phyloP scores from a whole-genome alignment of 2,329 filamentous ascomycete species.

The Aspergillus pseudonomiae region DNA sequence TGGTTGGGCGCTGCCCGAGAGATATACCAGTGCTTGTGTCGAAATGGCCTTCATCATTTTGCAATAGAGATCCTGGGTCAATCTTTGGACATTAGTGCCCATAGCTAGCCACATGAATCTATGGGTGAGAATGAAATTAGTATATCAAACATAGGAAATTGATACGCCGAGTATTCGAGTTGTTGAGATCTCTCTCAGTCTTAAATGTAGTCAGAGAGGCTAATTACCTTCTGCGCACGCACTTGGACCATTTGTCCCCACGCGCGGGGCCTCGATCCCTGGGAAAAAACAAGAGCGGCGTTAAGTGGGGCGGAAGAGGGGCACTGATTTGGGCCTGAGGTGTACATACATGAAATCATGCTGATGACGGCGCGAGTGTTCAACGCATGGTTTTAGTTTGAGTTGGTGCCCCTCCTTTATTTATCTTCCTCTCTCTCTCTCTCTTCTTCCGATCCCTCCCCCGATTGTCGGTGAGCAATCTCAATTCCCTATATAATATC shows the following conservation, averaged over 20 bases:
- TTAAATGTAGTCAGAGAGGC: not conserved
- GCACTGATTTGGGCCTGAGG: not conserved
- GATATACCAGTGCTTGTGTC: not conserved
- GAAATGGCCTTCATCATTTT: not conserved
- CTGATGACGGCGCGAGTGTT: not conserved
- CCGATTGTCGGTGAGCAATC: not conserved
- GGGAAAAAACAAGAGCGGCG: not conserved
- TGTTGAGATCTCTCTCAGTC: too few species aligned
- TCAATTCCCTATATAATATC: not conserved
- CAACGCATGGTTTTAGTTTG: not conserved
- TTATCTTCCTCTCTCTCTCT: slow-evolving; percentile 8
- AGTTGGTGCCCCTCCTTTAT: slow-evolving; percentile 13
- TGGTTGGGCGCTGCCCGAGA: not conserved
- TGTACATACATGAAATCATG: not conserved
- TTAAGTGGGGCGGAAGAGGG: not conserved
- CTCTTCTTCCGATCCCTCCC: slow-evolving; percentile 6
- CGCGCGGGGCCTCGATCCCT: not conserved
- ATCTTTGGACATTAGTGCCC: not conserved
- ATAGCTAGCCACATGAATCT: not conserved
- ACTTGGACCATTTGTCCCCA: not conserved
- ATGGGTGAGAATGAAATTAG: too few species aligned
- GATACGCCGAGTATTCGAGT: too few species aligned
- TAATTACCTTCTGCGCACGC: not conserved
- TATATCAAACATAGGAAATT: too few species aligned
- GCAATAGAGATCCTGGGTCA: not conserved